Conservation (phyloP, 495 filamentous ascomycete genomes). For the Trichoderma virens region DNA sequence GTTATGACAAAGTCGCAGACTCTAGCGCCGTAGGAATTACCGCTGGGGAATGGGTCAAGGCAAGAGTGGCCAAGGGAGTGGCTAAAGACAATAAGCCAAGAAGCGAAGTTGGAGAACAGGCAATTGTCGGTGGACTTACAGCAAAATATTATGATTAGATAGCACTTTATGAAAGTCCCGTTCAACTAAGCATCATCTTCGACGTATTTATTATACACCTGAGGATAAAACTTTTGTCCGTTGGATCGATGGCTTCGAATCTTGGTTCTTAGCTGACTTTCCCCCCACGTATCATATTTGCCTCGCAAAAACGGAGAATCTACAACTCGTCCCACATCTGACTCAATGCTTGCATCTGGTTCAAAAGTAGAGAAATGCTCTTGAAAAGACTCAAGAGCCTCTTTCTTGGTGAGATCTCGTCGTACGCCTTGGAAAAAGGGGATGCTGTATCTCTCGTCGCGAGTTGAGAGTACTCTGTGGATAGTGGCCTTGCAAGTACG, state of each 20-base stretch:
- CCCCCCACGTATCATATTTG: slow-evolving; percentile 39
- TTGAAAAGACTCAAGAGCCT: slow-evolving; percentile 26
- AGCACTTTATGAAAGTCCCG: not conserved
- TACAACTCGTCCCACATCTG: slow-evolving; percentile 20
- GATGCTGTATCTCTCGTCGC: slow-evolving; percentile 33
- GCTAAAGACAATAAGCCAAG: not conserved
- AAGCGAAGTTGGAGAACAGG: not conserved
- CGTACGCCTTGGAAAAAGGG: slow-evolving; percentile 42
- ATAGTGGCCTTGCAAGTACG: slow-evolving; percentile 45
- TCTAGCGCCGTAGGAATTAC: not conserved
- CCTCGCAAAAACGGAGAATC: slow-evolving; percentile 37
- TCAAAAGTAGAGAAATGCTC: slow-evolving; percentile 23
- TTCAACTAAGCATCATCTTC: slow-evolving; percentile 19
- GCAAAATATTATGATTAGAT: not conserved
- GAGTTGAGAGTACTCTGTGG: slow-evolving; percentile 35
- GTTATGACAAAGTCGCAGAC: not conserved
- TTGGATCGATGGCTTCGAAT: slow-evolving; percentile 36
- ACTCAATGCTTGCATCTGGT: slow-evolving; percentile 11
- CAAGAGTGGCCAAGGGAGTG: not conserved
- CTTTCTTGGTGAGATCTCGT: slow-evolving; percentile 28
- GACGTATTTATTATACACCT: slow-evolving; percentile 34
- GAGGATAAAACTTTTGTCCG: slow-evolving; percentile 31
- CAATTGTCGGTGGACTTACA: not conserved
- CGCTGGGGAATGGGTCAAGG: slow-evolving; percentile 7
- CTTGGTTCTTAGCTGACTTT: slow-evolving; percentile 40